Evolutionary conservation across 2,329 filamentous ascomycete genomes (phyloP), one percentile per base, ranked within the genome.

Genomic region (Claviceps capensis): DNA sequence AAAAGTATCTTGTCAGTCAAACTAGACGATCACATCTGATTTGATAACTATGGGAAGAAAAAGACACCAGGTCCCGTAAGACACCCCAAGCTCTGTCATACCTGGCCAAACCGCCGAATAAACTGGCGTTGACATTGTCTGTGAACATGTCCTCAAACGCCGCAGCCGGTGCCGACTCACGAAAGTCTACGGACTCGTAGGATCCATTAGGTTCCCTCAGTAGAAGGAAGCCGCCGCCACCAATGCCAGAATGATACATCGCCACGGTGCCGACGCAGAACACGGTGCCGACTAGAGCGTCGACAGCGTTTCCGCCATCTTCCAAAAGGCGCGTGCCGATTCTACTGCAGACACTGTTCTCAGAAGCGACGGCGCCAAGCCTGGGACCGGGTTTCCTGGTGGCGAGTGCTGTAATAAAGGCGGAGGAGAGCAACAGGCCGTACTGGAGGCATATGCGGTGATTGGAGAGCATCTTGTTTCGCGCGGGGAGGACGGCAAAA

Each of bases 141-240:
- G 78, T 79, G 67, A 83, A 95, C 89, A 95, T 95, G 58, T 88
- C 78, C 64, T 90, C 73, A 55, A 77, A 85, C 0, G 87, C 83
- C 1, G 86, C 86, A 0, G 83, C 86, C 1, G 89, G 88, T 0
- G 89, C 89, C 0, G 80, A 87, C 66, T 95, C 89, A 16, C 89
- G 76, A 64, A 93, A 95, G 64, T 95, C 88, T 57, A 95, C 81
- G 57, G 81, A 85, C 59, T 94, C 87, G 61, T 88, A 91, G 8
- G 70, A 69, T 5, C 83, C 83, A 55, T 85, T 76, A 5, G 76
- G 67, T 2, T 73, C 69, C 54, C 83, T 76, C n/a, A 90, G 74
- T 2, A 89, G 72, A 75, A 86, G 79, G 66, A 93, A 93, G 1
- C 88, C 87, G 14, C 87, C 87, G 3, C 88, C 87, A 5, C 84